These are phyloP conservation scores for Monilinia fructigena DNA, from an alignment of 2,329 filamentous ascomycete genomes.

Conservation along the genomic window DNA sequence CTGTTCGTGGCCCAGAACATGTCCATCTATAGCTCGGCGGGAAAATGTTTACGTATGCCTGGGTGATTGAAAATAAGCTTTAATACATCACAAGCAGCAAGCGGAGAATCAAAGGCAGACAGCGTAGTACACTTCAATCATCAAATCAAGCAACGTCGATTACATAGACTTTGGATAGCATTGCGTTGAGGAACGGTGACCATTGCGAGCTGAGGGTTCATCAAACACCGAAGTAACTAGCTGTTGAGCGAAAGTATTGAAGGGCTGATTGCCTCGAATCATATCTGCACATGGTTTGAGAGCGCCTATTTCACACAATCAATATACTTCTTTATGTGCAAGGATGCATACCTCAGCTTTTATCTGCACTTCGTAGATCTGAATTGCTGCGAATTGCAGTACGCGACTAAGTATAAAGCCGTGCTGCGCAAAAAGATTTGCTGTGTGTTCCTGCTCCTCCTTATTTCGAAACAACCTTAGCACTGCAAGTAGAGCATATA, in stretches of 20 bases:
- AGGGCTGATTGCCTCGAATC: conserved; percentile 76
- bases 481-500: conserved; percentile 85
- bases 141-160: conserved; percentile 90
- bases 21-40: conserved; percentile 82
- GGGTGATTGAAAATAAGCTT: conserved; percentile 86
- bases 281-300: conserved; percentile 81
- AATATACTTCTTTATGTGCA: conserved; percentile 22
- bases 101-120: conserved; percentile 72
- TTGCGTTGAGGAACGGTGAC: conserved; percentile 48
- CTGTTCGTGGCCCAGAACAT: conserved; percentile 75
- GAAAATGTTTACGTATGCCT: conserved; percentile 80
- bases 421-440: conserved; percentile 87
- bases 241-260: conserved; percentile 82
- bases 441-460: conserved; percentile 77
- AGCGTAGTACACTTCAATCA: conserved; percentile 65
- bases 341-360: conserved; percentile 65
- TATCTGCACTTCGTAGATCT: conserved; percentile 69
- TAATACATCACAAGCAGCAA: conserved; percentile 81
- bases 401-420: conserved; percentile 77
- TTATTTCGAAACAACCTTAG: conserved; percentile 80
- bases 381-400: conserved; percentile 78
- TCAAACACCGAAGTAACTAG: conserved; percentile 66
- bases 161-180: conserved; percentile 71
- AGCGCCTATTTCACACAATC: conserved; percentile 58
- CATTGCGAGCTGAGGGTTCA: conserved; percentile 41